Conservation (phyloP, 1,284 basidiomycete genomes). For the Trichosporon inkin region DNA sequence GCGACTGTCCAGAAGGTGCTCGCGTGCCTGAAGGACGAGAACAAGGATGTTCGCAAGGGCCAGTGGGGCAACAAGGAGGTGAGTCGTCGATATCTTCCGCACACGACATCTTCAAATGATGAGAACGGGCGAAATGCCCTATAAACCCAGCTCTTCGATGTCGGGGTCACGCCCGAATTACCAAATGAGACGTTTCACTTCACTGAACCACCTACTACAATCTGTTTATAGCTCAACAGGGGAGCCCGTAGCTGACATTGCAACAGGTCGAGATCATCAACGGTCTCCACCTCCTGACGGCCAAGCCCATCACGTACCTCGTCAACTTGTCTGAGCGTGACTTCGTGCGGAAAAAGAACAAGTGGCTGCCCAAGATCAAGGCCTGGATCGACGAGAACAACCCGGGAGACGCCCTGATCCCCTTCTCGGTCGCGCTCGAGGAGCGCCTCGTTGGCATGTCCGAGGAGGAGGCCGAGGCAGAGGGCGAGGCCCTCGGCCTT, state of each 20-base stretch:
- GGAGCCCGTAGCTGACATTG: conserved; percentile 15
- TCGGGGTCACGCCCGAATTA: conserved; percentile 65
- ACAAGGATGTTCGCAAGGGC: conserved; percentile 87
- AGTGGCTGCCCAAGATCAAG: conserved; percentile 98
- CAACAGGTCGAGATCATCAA: conserved; percentile 92
- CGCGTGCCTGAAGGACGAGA: conserved; percentile 72
- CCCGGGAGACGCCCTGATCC: conserved; percentile 91
- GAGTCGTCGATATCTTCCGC: conserved; percentile 43
- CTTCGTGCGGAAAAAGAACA: conserved; percentile 97
- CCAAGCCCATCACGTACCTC: conserved; percentile 96
- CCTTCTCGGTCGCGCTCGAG: conserved; percentile 94
- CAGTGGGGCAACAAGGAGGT: conserved; percentile 99
- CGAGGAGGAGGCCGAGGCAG: conserved; percentile 65
- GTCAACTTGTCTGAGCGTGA: conserved; percentile 96
- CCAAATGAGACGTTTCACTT: conserved; percentile 53
- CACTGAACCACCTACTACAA: conserved; percentile 25
- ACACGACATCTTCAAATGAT: conserved; percentile 53
- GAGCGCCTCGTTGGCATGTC: conserved; percentile 73
- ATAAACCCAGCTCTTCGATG: conserved; percentile 69
- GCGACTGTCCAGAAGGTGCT: conserved; percentile 81
- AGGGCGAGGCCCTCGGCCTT: conserved; percentile 59
- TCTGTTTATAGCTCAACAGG: too few species aligned
- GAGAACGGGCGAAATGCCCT: conserved; percentile 72
- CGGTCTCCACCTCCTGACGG: conserved; percentile 82
- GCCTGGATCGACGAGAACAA: conserved; percentile 98